A percentile compares a stretch with the other conserved stretches of the same genome.
phyloP scores from a whole-genome alignment of 2,329 filamentous ascomycete species.

The Albifimbria verrucaria region DNA sequence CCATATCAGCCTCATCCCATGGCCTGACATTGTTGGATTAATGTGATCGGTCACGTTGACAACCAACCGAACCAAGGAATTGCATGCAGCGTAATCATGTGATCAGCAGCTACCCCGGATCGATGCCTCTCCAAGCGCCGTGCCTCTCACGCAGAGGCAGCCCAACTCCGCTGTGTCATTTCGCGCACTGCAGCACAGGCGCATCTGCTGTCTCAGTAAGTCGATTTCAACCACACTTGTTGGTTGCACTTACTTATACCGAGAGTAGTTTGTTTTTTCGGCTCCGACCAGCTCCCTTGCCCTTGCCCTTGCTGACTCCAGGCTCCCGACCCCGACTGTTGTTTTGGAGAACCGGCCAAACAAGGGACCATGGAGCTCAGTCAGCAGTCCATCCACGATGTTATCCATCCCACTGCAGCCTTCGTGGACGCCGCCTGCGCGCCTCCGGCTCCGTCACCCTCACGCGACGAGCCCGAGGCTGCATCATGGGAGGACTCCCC shows the following conservation, averaged over 20 bases:
- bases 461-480: slow-evolving; percentile 1
- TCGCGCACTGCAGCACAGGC: neutral
- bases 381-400: slow-evolving; percentile 48
- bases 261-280: too few species aligned
- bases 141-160: neutral
- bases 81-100: neutral
- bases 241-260: too few species aligned
- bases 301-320: too few species aligned
- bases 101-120: neutral
- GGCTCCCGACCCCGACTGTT: too few species aligned
- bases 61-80: neutral
- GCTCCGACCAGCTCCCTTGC: too few species aligned
- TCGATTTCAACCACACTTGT: too few species aligned
- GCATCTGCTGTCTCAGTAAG: too few species aligned
- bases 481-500: slow-evolving; percentile 43
- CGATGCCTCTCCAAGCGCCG: neutral
- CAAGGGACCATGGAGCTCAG: slow-evolving; percentile 62
- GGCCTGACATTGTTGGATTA: neutral
- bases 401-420: slow-evolving; percentile 57
- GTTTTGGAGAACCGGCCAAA: too few species aligned
- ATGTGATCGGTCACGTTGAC: neutral
- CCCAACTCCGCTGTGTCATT: neutral
- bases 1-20: neutral
- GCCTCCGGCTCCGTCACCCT: neutral
- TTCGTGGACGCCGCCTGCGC: slow-evolving; percentile 27